Percentiles rank a stretch among this genome's conserved stretches.
phyloP scores from a whole-genome alignment of 352 stramenopile species.

The Phytophthora palmivora region DNA sequence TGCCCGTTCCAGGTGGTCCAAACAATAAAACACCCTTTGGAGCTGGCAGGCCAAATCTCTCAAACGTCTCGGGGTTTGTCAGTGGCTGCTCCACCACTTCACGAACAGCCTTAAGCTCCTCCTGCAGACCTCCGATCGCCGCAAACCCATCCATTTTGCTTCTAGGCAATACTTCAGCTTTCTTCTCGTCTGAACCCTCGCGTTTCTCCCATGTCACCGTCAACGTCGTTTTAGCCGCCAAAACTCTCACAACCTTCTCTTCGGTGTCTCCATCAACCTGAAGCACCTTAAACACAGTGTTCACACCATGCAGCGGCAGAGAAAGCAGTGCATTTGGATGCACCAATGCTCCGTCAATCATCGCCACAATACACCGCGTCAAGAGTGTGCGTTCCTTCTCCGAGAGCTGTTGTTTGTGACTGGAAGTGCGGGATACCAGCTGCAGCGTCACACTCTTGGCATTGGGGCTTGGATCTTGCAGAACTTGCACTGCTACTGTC shows the following conservation, averaged over 20 bases:
- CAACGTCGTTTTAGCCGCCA: conserved; percentile 35
- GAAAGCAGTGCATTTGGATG: conserved; percentile 59
- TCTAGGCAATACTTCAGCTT: neutral
- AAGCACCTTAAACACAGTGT: conserved; percentile 60
- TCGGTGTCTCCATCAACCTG: conserved; percentile 25
- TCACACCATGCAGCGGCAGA: conserved; percentile 65
- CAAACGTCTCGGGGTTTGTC: conserved; percentile 94
- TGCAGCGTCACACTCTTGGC: conserved; percentile 45
- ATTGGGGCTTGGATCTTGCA: conserved; percentile 18
- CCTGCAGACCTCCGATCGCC: conserved; percentile 88
- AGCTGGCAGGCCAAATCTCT: conserved; percentile 93
- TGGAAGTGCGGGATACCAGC: conserved; percentile 44
- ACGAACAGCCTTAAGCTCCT: conserved; percentile 94
- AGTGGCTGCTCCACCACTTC: conserved; percentile 97
- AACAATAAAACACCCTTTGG: conserved; percentile 96
- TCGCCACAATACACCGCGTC: conserved; percentile 58
- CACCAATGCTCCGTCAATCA: conserved; percentile 73
- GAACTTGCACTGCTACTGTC: conserved; percentile 35
- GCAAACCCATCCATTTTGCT: conserved; percentile 58
- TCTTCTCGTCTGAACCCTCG: neutral
- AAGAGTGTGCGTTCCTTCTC: conserved; percentile 67
- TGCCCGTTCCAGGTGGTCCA: conserved; percentile 95
- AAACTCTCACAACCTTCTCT: conserved; percentile 31
- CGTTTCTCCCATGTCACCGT: conserved; percentile 35
- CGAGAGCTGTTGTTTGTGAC: conserved; percentile 39